Base-by-base conservation (phyloP, 352 stramenopile genomes). In the Globisporangium orthogonon region DNA sequence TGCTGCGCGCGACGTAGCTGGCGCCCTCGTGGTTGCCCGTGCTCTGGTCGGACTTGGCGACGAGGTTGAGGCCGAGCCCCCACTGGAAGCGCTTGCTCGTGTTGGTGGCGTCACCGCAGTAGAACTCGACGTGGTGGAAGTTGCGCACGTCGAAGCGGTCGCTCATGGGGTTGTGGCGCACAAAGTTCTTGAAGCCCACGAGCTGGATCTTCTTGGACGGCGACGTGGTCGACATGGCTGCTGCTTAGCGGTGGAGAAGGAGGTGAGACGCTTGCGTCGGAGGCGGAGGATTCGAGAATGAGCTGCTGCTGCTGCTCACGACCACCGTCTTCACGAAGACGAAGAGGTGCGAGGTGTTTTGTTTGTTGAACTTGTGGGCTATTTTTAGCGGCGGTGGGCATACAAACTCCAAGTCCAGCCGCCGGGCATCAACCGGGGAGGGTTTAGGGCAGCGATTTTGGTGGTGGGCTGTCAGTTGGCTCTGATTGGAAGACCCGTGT, bases 81-180 rank as follows among this genome's bases (percentile, higher is more conserved):
- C 74, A 95, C 14, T 66, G 59, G 67, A 97, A 97, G 54, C 89
- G 83, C 50, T 76, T 74, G 18, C 66, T 86, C 44, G 55, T 67
- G 67, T 91, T 93, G 39, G 83, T 93, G 40, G 85, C 85, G 56
- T 95, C 85, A 55, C 60, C 63, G 58, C 77, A 85, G 74, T 83
- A 95, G 63, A 95, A 93, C 62, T 93, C 85, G 52, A 95, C 63
- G 74, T 93, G 83, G 66, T 95, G 77, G 67, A 95, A 95, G 59
- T 79, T 76, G 47, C 80, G 73, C 59, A 90, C 69, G 45, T 86
- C 72, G 59, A 93, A 93, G 59, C 70, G 74, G 70, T 93, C 83
- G 56, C 69, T 76, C 67, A 73, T 80, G 30, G 78, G 78, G 75
- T 91, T 93, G 65, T 86, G 68, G 52, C 80, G 80, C 63, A 79